Conservation (phyloP, 2,329 filamentous ascomycete genomes). For the Sporothrix globosa region DNA sequence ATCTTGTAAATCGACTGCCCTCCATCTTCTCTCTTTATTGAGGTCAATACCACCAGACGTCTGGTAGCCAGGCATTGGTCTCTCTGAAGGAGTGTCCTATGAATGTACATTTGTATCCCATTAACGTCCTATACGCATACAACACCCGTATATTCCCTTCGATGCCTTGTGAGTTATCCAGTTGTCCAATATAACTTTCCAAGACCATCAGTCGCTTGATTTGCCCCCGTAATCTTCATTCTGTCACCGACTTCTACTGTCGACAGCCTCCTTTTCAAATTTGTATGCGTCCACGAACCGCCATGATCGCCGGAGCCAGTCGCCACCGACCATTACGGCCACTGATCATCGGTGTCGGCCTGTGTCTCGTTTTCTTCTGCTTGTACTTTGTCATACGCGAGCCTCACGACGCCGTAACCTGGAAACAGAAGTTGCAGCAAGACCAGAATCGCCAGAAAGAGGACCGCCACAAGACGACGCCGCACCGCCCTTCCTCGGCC, state of each 20-base stretch:
- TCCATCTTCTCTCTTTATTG: slow-evolving; percentile 7
- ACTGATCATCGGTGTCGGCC: slow-evolving; percentile 35
- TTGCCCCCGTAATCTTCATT: background rate
- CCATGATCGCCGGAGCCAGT: background rate
- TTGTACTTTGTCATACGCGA: slow-evolving; percentile 36
- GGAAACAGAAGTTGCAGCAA: slow-evolving; percentile 12
- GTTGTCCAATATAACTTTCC: too few species aligned
- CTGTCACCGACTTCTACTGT: too few species aligned
- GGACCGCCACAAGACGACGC: background rate
- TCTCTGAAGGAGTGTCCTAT: too few species aligned
- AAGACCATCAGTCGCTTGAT: too few species aligned
- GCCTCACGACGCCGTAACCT: background rate
- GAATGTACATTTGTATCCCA: too few species aligned
- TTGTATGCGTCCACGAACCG: background rate
- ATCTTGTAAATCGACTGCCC: background rate
- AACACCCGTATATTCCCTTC: too few species aligned
- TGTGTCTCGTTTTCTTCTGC: slow-evolving; percentile 38
- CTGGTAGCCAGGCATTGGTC: too few species aligned
- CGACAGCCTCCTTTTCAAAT: background rate
- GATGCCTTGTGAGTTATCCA: too few species aligned
- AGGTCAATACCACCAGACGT: background rate
- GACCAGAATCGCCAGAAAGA: slow-evolving; percentile 1
- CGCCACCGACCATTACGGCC: slow-evolving; percentile 37
- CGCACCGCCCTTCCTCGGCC: background rate
- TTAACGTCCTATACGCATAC: too few species aligned